Conservation (phyloP, 345 rosid genomes). For the Dimocarpus longan region DNA sequence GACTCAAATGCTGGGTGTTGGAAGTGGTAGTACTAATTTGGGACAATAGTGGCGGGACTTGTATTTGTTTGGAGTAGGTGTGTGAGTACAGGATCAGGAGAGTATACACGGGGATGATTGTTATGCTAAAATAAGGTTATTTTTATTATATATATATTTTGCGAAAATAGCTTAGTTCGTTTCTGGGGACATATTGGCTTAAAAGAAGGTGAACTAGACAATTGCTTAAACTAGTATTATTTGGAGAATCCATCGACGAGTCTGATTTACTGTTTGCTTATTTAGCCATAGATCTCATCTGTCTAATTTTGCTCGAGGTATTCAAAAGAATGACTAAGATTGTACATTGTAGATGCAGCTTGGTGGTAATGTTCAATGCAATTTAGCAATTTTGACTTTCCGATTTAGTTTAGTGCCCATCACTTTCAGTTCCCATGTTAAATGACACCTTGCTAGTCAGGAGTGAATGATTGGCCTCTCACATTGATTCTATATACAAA, state of each 20-base stretch:
- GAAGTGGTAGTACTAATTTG: neutral
- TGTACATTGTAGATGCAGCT: neutral
- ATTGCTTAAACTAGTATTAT: neutral
- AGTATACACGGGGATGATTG: neutral
- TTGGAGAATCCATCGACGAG: neutral
- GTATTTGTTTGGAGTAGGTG: neutral
- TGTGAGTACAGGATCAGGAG: neutral
- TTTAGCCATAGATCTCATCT: neutral
- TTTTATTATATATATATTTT: too few species aligned
- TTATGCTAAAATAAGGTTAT: slow-evolving; percentile 3
- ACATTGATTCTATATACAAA: neutral
- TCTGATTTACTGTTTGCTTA: neutral
- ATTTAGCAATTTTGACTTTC: neutral
- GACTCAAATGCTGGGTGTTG: neutral
- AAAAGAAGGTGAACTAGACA: neutral
- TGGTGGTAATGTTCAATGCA: neutral
- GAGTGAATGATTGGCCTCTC: neutral
- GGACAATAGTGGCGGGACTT: neutral
- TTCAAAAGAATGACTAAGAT: neutral
- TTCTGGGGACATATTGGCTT: neutral
- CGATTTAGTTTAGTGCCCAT: neutral
- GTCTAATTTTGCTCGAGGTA: neutral
- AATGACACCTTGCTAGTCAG: neutral
- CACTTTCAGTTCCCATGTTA: neutral
- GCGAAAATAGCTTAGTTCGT: neutral